Evolutionary conservation across 2,329 filamentous ascomycete species (phyloP), one percentile per base, ranked within the genome.

Genomic region (Arthroderma sp.): DNA sequence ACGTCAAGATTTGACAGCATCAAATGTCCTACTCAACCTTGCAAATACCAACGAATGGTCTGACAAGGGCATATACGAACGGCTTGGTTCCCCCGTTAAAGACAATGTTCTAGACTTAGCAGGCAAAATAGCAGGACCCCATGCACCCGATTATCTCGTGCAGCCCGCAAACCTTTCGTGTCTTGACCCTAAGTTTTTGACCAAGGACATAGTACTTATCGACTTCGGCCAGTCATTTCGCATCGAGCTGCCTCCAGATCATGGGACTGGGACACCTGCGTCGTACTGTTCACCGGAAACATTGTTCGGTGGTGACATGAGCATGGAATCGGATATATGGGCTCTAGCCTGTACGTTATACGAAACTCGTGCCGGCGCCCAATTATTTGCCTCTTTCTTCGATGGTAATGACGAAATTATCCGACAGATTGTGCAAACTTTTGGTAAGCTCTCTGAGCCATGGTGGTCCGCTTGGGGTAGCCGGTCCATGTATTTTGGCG

Each of bases 271-370:
- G 1, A 63, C 56, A 0, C 60, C 59, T 0, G 47, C 52, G 28
- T 43, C 49, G 15, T 63, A 63, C 29, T 51, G 56, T 1, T 46
- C 61, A 0, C 60, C 60, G 0, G 61, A 64, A 34, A 22, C 52
- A 1, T 29, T 58, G 0, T 40, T 63, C 0, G 57, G 58, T 1
- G 8, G 40, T 0, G 52, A 49, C 2, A 33, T 54, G 1, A 55
- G 60, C 0, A 46, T 51, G 0, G 45, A 40, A 0, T 54, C 49
- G 1, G 61, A 64, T 31, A 36, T 63, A 0, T 64, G 61, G 60
- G 58, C 61, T 29, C 55, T 63, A 2, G 61, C 54, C 0, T 63
- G 61, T 27, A 62, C 58, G 0, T 31, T 64, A 0, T 60, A 60
- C 31, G 58, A 63, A 45, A 62, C 62, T 0, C 54, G 61, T 0